Percentiles rank a stretch among this genome's conserved stretches.
phyloP scores from a whole-genome alignment of 1,284 basidiomycete genomes.

The Mycosarcoma mackinlayi region DNA sequence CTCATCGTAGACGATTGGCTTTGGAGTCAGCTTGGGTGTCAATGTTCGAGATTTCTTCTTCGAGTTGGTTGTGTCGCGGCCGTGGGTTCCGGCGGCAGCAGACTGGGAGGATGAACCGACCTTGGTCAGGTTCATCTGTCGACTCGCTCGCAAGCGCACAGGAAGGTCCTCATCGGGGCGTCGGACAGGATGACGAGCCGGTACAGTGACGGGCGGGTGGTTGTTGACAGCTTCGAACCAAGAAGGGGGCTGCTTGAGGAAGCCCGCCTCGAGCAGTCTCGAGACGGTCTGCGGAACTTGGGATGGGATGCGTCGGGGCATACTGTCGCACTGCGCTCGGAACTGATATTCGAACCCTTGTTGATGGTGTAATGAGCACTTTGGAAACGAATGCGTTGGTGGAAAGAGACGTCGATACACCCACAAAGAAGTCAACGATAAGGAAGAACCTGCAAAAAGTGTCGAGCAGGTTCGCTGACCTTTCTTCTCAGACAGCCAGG shows the following conservation, averaged over 20 bases:
- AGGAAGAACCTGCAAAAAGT: constrained; percentile 13
- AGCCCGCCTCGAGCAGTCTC: constrained; percentile 80
- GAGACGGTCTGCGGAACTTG: constrained; percentile 90
- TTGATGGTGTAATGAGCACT: background rate
- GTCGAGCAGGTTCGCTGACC: constrained; percentile 12
- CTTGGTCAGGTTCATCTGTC: constrained; percentile 9
- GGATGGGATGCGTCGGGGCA: constrained; percentile 84
- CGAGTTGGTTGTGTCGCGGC: constrained; percentile 51
- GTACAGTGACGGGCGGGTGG: constrained; percentile 86
- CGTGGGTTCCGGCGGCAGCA: constrained; percentile 15
- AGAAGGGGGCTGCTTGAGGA: constrained; percentile 78
- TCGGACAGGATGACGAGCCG: constrained; percentile 77
- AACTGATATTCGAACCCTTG: background rate
- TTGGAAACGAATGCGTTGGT: too few relatives aligned
- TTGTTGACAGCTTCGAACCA: constrained; percentile 89
- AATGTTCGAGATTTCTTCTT: constrained; percentile 68
- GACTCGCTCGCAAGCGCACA: constrained; percentile 23
- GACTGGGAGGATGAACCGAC: constrained; percentile 29
- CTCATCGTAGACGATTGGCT: constrained; percentile 82
- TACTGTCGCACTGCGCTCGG: constrained; percentile 67
- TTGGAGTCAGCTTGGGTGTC: constrained; percentile 73
- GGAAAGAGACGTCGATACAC: background rate
- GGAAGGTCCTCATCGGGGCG: constrained; percentile 70
- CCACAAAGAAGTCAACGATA: background rate
- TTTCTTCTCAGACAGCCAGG: constrained; percentile 14